A percentile compares a stretch with the other conserved stretches of the same genome.
Evolutionary conservation across 768 basidiomycete species (phyloP).

Genomic region (Hypholoma fasciculare): DNA sequence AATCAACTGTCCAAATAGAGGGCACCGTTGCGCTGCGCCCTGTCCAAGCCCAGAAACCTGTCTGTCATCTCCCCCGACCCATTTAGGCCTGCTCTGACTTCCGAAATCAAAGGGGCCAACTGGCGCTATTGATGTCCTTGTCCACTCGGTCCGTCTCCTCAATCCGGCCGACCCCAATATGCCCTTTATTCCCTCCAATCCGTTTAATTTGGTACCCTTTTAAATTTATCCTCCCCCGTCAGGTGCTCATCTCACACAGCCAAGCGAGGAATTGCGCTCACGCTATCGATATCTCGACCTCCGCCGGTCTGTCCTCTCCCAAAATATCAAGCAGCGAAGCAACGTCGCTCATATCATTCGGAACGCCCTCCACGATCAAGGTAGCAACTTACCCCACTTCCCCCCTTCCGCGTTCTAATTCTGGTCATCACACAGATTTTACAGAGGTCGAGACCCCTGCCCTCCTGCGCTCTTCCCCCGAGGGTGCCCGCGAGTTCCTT

Average conservation of each 20-base stretch:
- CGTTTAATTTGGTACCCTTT: constrained; percentile 57
- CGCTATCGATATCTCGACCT: constrained; percentile 90
- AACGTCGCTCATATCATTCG: constrained; percentile 80
- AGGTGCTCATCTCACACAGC: constrained; percentile 40
- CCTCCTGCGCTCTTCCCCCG: constrained; percentile 87
- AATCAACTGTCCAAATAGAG: constrained; percentile 76
- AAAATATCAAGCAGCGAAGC: constrained; percentile 82
- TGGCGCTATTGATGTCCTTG: constrained; percentile 80
- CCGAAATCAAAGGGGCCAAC: constrained; percentile 43
- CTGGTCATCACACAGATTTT: constrained; percentile 59
- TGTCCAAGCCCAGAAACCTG: constrained; percentile 57
- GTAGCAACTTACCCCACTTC: constrained; percentile 32
- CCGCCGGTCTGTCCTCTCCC: constrained; percentile 67
- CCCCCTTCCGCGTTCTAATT: neutral
- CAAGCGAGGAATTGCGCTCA: constrained; percentile 83
- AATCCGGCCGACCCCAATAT: constrained; percentile 73
- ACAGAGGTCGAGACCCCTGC: constrained; percentile 93
- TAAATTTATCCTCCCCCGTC: constrained; percentile 11
- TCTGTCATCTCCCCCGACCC: constrained; percentile 33
- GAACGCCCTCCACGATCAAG: constrained; percentile 68
- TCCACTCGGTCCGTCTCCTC: constrained; percentile 68
- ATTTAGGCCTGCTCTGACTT: too few species aligned
- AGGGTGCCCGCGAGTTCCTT: constrained; percentile 92
- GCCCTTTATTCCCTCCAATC: constrained; percentile 86
- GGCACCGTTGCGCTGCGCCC: constrained; percentile 74